Conservation (phyloP, 2,329 filamentous ascomycete species). For the Epichloe amarillans region DNA sequence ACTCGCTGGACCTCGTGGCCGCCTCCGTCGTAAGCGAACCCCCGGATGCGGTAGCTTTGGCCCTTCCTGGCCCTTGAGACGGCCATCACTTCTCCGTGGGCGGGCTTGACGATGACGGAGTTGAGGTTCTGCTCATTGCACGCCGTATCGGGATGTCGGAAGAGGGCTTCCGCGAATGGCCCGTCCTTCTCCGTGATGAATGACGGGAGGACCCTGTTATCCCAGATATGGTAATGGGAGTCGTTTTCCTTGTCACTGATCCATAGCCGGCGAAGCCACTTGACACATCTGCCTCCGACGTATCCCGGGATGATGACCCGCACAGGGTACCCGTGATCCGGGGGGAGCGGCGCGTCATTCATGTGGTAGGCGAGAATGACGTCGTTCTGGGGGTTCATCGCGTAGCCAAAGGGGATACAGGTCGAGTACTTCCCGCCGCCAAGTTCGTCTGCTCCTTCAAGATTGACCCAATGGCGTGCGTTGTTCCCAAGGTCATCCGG, state of each 20-base stretch:
- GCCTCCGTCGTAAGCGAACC: slow-evolving; percentile 31
- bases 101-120: slow-evolving; percentile 31
- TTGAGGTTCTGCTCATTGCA: slow-evolving; percentile 37
- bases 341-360: slow-evolving; percentile 27
- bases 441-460: slow-evolving; percentile 33
- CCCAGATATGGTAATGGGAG: slow-evolving; percentile 27
- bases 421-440: slow-evolving; percentile 35
- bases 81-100: slow-evolving; percentile 29
- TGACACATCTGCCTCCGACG: slow-evolving; percentile 30
- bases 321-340: slow-evolving; percentile 32
- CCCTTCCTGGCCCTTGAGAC: slow-evolving; percentile 23
- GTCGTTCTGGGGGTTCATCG: slow-evolving; percentile 4
- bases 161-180: slow-evolving; percentile 31
- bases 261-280: slow-evolving; percentile 31
- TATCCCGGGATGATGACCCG: slow-evolving; percentile 28
- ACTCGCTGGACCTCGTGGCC: slow-evolving; percentile 35
- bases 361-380: slow-evolving; percentile 19
- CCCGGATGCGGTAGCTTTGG: slow-evolving; percentile 20
- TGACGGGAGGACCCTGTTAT: slow-evolving; percentile 36
- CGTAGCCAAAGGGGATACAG: slow-evolving; percentile 33
- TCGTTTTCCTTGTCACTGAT: slow-evolving; percentile 28
- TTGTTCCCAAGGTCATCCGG: slow-evolving; percentile 7
- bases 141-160: slow-evolving; percentile 32
- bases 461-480: slow-evolving; percentile 28
- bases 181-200: slow-evolving; percentile 36